phyloP scores from a whole-genome alignment of 2,329 filamentous ascomycete species.

The Epichloe typhina region DNA sequence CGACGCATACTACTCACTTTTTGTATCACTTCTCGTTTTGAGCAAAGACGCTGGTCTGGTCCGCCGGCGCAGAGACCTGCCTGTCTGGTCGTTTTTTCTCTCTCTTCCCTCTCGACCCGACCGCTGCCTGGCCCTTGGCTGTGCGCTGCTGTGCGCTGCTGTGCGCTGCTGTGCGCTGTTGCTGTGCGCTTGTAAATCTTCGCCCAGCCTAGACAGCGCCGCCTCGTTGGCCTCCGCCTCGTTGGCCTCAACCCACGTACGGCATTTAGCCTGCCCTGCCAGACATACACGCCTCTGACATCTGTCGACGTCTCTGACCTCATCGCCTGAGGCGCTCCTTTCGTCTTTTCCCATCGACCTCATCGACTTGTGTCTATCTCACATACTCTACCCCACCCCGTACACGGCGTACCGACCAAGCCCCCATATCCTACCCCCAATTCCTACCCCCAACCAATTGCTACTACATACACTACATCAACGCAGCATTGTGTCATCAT shows the following conservation, averaged over 20 bases:
- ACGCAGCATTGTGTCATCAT: constrained; percentile 34
- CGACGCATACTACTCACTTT: background rate
- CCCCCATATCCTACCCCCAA: constrained; percentile 13
- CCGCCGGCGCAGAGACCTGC: constrained; percentile 5
- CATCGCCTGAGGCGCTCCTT: constrained; percentile 17
- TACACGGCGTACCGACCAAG: constrained; percentile 7
- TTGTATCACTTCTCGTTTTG: background rate
- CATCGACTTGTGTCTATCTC: constrained; percentile 8
- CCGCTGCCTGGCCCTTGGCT: background rate
- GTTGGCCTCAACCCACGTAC: background rate
- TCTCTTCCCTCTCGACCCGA: background rate
- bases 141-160: too few relatives aligned
- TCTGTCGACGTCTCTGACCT: constrained; percentile 24
- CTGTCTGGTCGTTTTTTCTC: background rate
- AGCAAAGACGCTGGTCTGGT: background rate
- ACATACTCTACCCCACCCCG: constrained; percentile 17
- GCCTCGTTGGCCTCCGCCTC: background rate
- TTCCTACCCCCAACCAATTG: constrained; percentile 4
- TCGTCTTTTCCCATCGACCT: constrained; percentile 11
- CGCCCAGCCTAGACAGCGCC: constrained; percentile 1
- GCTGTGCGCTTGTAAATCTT: constrained; percentile 8
- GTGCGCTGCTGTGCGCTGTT: too few relatives aligned
- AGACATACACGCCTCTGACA: constrained; percentile 9
- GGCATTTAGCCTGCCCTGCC: background rate
- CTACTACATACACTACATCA: constrained; percentile 25